Percentiles rank a stretch among this genome's conserved stretches.
These are phyloP conservation scores for Digitaria exilis DNA, from an alignment of 202 grass and related monocot species.

Conservation along the genomic window DNA sequence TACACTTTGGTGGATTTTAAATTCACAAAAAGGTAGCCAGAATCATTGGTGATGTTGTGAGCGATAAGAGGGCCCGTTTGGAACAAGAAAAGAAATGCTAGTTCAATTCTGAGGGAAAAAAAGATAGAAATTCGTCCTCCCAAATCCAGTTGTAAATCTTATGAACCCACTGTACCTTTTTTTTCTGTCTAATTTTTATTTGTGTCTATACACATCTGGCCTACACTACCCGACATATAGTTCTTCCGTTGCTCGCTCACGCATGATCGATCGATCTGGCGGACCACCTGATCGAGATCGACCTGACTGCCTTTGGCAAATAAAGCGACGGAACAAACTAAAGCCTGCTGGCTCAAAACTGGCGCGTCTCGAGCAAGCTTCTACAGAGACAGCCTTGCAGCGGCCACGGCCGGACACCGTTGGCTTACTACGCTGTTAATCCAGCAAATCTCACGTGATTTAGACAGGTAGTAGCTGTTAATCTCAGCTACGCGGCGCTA, in stretches of 20 bases:
- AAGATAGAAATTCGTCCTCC: background rate
- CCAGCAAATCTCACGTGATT: slow-evolving; percentile 34
- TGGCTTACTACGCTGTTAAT: background rate
- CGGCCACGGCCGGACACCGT: too few species aligned
- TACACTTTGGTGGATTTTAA: background rate
- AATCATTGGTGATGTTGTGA: background rate
- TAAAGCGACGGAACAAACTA: background rate
- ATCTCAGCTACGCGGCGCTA: background rate
- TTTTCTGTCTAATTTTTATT: background rate
- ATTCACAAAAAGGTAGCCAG: background rate
- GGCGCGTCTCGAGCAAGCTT: slow-evolving; percentile 3
- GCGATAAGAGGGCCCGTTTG: background rate
- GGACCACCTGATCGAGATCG: background rate
- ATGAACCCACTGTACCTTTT: background rate
- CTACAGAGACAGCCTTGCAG: background rate
- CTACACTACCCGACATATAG: background rate
- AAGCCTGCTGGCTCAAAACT: background rate
- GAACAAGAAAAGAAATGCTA: background rate
- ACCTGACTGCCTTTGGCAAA: background rate
- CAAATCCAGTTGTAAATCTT: background rate
- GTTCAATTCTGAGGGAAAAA: background rate
- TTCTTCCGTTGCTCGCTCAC: background rate
- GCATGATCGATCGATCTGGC: background rate
- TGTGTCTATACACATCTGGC: background rate
- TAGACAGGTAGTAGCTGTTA: background rate